phyloP scores from a whole-genome alignment of 148 eudicot species.

The Heliamphora exappendiculata region DNA sequence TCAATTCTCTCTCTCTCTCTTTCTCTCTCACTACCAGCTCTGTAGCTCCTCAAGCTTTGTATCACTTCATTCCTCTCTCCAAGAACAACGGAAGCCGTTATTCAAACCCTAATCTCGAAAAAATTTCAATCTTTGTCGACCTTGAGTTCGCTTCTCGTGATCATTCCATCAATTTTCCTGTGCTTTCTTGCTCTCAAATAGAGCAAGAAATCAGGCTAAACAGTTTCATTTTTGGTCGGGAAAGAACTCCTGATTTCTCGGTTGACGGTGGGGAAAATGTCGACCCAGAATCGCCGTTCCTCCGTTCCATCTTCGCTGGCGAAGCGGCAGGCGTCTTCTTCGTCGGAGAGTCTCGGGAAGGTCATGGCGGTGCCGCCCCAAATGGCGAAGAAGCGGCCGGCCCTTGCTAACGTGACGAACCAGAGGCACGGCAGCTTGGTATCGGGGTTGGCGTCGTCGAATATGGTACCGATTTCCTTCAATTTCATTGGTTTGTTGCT shows the following conservation, averaged over 20 bases:
- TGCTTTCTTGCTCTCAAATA: not conserved
- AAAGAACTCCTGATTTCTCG: not conserved
- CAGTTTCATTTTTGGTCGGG: not conserved
- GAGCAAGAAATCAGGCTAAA: not conserved
- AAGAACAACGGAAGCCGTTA: not conserved
- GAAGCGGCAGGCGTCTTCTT: constrained; percentile 36
- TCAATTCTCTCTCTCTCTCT: constrained; percentile 5
- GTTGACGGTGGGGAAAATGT: constrained; percentile 12
- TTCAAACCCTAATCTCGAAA: not conserved
- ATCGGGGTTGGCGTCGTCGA: constrained; percentile 25
- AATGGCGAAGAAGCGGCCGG: constrained; percentile 57
- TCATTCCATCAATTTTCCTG: not conserved
- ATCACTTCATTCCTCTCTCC: not conserved
- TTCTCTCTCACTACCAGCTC: constrained; percentile 2
- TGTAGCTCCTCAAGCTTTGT: not conserved
- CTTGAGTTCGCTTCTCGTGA: not conserved
- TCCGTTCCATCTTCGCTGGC: constrained; percentile 27
- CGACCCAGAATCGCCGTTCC: constrained; percentile 38
- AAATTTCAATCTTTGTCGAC: not conserved
- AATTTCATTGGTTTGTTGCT: not conserved
- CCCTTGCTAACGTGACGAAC: constrained; percentile 55
- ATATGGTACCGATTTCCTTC: constrained; percentile 24
- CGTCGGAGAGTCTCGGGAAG: constrained; percentile 42
- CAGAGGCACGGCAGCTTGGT: constrained; percentile 27
- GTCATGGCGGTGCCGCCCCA: constrained; percentile 18